Evolutionary conservation across 768 basidiomycete species (phyloP).

Genomic region (Suillus decipiens): DNA sequence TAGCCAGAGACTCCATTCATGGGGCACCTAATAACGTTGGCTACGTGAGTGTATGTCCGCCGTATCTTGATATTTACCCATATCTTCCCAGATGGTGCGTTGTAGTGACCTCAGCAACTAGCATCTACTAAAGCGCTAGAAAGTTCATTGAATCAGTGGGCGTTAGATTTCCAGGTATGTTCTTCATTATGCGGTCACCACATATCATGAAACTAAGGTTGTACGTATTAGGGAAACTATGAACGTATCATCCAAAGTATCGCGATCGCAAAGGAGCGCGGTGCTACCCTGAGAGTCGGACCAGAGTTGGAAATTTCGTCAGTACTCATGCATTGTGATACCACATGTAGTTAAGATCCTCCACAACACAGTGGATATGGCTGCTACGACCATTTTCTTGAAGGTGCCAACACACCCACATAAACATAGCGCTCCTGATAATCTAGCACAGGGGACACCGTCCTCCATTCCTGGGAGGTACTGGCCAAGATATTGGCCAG

Average conservation of each 20-base stretch:
- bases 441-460: constrained; percentile 76
- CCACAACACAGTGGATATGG: constrained; percentile 77
- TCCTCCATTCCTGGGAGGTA: constrained; percentile 97
- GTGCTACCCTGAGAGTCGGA: constrained; percentile 90
- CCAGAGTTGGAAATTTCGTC: constrained; percentile 97
- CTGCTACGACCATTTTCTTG: constrained; percentile 95
- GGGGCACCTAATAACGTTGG: constrained; percentile 87
- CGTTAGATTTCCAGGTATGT: constrained; percentile 86
- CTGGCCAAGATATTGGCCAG: constrained; percentile 86
- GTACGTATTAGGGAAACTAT: constrained; percentile 73
- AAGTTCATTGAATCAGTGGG: constrained; percentile 97
- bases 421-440: constrained; percentile 1
- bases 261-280: constrained; percentile 80
- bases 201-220: not conserved
- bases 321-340: constrained; percentile 19
- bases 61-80: not conserved
- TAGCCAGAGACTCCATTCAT: constrained; percentile 35
- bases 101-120: not conserved
- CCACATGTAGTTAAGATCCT: constrained; percentile 7
- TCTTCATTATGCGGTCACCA: not conserved
- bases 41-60: constrained; percentile 60
- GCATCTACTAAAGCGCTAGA: constrained; percentile 1
- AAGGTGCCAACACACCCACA: constrained; percentile 54
- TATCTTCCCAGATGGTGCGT: constrained; percentile 27
- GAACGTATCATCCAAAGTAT: constrained; percentile 91